Evolutionary conservation across 148 eudicot species (phyloP).

Genomic region (Camellia japonica): DNA sequence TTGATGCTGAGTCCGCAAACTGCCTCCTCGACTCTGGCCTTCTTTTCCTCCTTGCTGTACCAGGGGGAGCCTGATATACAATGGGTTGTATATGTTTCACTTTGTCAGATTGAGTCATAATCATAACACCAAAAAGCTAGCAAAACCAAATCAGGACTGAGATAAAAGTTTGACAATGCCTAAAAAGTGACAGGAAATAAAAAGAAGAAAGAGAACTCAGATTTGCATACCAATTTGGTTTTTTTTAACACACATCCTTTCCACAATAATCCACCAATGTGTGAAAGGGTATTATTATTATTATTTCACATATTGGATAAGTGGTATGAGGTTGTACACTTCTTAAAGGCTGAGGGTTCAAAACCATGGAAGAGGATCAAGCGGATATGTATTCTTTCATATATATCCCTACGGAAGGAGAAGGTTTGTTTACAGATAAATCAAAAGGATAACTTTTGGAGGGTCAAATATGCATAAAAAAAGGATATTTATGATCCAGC

Average conservation of each 20-base stretch:
- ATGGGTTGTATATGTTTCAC: neutral
- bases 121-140: neutral
- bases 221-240: too few relatives aligned
- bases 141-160: neutral
- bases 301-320: neutral
- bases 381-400: neutral
- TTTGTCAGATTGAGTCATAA: neutral
- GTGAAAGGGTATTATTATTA: neutral
- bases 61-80: constrained; percentile 75
- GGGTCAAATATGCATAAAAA: neutral
- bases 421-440: neutral
- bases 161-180: neutral
- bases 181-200: neutral
- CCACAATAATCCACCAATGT: neutral
- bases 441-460: neutral
- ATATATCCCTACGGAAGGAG: neutral
- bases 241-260: neutral
- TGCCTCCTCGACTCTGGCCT: constrained; percentile 61
- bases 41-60: constrained; percentile 81
- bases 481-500: neutral
- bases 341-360: neutral
- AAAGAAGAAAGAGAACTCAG: neutral
- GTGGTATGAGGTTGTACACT: neutral
- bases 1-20: constrained; percentile 54
- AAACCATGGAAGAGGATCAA: neutral